Conservation (phyloP, 495 filamentous ascomycete genomes). For the Chaetomium fimeti region DNA sequence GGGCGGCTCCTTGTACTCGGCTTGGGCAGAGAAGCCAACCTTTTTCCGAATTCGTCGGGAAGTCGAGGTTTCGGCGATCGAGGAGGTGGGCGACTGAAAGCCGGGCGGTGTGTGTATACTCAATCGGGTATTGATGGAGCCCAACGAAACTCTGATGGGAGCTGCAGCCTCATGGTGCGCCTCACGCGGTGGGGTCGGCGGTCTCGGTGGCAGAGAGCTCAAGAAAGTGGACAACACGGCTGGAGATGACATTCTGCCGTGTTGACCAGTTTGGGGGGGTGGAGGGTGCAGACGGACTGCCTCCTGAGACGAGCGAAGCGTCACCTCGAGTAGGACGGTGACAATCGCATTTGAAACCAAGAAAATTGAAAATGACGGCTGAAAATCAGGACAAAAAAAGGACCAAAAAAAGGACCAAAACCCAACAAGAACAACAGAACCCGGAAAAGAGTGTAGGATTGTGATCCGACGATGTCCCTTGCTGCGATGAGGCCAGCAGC, state of each 20-base stretch:
- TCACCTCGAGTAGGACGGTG: constrained; percentile 16
- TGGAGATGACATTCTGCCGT: constrained; percentile 50
- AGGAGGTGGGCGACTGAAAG: constrained; percentile 45
- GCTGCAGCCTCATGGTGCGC: constrained; percentile 40
- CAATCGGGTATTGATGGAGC: constrained; percentile 36
- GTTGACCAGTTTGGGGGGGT: constrained; percentile 22
- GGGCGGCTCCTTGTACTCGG: constrained; percentile 65
- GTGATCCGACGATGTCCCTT: not conserved
- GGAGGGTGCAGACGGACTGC: constrained; percentile 17
- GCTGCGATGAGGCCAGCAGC: constrained; percentile 13
- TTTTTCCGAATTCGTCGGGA: constrained; percentile 58
- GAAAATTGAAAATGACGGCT: constrained; percentile 2
- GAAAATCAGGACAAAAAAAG: constrained; percentile 10
- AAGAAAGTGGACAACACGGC: constrained; percentile 42
- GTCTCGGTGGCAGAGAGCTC: constrained; percentile 49
- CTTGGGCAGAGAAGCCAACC: constrained; percentile 72
- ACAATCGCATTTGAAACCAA: constrained; percentile 14
- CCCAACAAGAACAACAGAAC: not conserved
- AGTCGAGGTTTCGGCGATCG: constrained; percentile 62
- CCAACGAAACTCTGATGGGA: constrained; percentile 27
- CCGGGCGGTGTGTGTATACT: constrained; percentile 51
- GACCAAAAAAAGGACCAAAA: constrained; percentile 10
- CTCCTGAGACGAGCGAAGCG: constrained; percentile 21
- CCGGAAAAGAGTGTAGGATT: constrained; percentile 19
- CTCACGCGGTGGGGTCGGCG: constrained; percentile 57